Percentiles rank a stretch among this genome's conserved stretches.
Conservation (phyloP, 2,329 filamentous ascomycete genomes). For the Penicillium sp. region DNA sequence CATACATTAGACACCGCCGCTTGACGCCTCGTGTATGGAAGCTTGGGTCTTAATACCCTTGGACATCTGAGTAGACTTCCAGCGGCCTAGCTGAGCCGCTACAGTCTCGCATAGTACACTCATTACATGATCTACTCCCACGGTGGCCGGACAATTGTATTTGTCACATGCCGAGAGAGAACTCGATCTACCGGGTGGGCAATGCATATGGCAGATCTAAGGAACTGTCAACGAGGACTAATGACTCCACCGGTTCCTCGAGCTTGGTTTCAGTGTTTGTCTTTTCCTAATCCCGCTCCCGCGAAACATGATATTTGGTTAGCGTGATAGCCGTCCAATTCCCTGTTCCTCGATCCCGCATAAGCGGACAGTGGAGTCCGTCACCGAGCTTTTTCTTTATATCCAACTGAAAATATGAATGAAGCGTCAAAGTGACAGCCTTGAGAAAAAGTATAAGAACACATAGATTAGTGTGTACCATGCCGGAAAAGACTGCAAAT, state of each 20-base stretch:
- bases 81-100: background rate
- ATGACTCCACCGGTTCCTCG: background rate
- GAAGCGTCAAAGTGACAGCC: background rate
- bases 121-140: background rate
- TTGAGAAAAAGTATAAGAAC: background rate
- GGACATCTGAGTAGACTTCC: background rate
- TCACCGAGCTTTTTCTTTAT: background rate
- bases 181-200: background rate
- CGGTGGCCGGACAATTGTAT: background rate
- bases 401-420: background rate
- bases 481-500: background rate
- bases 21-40: background rate
- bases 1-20: background rate
- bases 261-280: background rate
- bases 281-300: background rate
- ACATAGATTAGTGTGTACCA: background rate
- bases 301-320: background rate
- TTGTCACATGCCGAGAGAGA: background rate
- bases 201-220: background rate
- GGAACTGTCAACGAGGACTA: background rate
- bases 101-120: background rate
- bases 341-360: constrained; percentile 1
- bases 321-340: background rate
- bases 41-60: background rate
- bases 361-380: background rate